Conservation (phyloP, 805 yeast genomes). For the Wickerhamiella siamensis region DNA sequence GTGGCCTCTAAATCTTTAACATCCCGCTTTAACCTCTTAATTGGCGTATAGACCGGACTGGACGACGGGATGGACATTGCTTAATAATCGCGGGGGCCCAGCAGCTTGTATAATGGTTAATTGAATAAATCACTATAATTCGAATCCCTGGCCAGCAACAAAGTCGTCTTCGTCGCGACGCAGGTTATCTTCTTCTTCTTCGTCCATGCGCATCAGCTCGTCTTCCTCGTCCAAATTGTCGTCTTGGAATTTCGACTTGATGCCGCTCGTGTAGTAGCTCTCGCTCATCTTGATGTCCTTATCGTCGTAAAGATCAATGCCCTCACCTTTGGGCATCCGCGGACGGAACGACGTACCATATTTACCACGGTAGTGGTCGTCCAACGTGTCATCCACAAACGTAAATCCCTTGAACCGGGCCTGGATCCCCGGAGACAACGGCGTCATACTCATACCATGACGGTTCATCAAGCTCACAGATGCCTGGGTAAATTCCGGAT, state of each 20-base stretch:
- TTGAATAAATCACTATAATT: constrained; percentile 31
- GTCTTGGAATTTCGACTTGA: constrained; percentile 18
- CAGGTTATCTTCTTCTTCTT: constrained; percentile 18
- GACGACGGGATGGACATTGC: constrained; percentile 16
- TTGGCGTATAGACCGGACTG: constrained; percentile 19
- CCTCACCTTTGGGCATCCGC: constrained; percentile 20
- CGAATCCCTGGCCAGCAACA: constrained; percentile 74
- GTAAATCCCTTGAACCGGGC: constrained; percentile 96
- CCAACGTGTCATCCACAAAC: constrained; percentile 86
- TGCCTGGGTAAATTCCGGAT: constrained; percentile 91
- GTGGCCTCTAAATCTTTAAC: background rate
- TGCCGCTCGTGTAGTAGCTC: constrained; percentile 21
- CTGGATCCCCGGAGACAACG: constrained; percentile 86
- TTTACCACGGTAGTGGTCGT: constrained; percentile 47
- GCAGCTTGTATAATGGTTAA: no score
- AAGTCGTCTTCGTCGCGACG: constrained; percentile 40
- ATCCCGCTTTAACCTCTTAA: background rate
- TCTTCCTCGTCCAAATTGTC: constrained; percentile 15
- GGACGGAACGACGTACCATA: constrained; percentile 13
- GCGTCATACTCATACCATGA: constrained; percentile 43
- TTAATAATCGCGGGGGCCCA: no score
- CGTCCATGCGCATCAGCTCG: constrained; percentile 17
- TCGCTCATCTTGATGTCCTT: constrained; percentile 24
- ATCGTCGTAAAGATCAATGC: constrained; percentile 26
- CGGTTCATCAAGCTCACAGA: constrained; percentile 62